Evolutionary conservation across 176 grass and related monocot species (phyloP), one percentile per base, ranked within the genome.

Genomic region (Metroxylon sagu): DNA sequence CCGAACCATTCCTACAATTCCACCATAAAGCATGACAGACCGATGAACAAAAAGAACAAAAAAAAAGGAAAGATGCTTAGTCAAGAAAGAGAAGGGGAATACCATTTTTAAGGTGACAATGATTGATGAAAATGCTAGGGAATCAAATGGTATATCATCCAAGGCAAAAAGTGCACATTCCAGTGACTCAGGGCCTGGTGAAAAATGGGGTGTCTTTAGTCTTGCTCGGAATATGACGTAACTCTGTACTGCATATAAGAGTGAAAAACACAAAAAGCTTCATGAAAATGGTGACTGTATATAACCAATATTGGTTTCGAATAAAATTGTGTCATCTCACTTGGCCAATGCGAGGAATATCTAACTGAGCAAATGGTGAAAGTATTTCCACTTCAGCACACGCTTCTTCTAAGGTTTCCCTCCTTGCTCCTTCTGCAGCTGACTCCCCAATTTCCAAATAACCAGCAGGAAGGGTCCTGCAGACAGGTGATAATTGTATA

Each of bases 211-310:
- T 28, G 76, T 71, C 76, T 86, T 98, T 61, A 98, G 64, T 82
- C 70, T 93, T 73, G 94, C 94, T 74, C 88, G 94, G 88, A 98
- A 98, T 83, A 98, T 98, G 69, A 98, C 79, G 79, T 98, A 98
- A 83, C 88, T 98, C 94, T 98, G 70, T 73, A 98, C 93, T 93
- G 94, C 82, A 98, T 93, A 69, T 58, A 76, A 92, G 72, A 79
- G 59, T 79, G 77, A 62, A 76, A 39, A 85, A 75, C 56, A 79
- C 53, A 27, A 72, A 61, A 39, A 88, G 70, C 66, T 64, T 43
- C 35, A 43, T 43, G 35, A 12, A 6, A 43, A 14, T 43, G 35
- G 35, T 14, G 35, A 68, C 26, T 43, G 17, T 4, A 25, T 25
- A 39, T 19, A 51, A 7, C 6, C 29, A 1, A 31, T 23, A 26